Evolutionary conservation across 116 monocot genomes (phyloP).

Genomic region (Trichopus zeylanicus): DNA sequence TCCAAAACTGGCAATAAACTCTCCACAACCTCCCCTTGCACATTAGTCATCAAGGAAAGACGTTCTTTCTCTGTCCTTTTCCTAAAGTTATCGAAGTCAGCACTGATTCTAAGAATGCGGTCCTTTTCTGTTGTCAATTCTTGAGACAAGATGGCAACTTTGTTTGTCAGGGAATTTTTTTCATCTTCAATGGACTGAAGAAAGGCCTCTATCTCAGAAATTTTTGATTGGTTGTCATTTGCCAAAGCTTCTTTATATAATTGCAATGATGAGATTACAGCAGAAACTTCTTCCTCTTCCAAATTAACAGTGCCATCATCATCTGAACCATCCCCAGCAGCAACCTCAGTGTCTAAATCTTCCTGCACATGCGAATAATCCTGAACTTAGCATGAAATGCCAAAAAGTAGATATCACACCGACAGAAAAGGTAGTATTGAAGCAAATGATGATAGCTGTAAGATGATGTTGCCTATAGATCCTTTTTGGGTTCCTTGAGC

Average conservation of each 20-base stretch:
- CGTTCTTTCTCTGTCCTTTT: slow-evolving; percentile 46
- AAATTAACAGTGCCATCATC: slow-evolving; percentile 4
- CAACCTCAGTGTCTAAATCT: background rate
- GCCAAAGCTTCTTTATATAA: slow-evolving; percentile 43
- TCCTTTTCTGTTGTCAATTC: slow-evolving; percentile 32
- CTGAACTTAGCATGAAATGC: too few relatives aligned
- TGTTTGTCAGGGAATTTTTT: slow-evolving; percentile 25
- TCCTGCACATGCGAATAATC: slow-evolving; percentile 2
- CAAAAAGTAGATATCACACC: too few relatives aligned
- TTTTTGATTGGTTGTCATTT: slow-evolving; percentile 25
- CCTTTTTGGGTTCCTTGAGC: too few relatives aligned
- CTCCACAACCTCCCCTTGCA: slow-evolving; percentile 45
- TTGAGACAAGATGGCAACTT: slow-evolving; percentile 15
- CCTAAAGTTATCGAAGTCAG: slow-evolving; percentile 53
- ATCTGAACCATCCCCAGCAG: slow-evolving; percentile 6
- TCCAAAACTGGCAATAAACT: slow-evolving; percentile 50
- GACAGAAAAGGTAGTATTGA: too few relatives aligned
- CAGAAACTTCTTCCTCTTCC: slow-evolving; percentile 27
- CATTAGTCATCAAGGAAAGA: slow-evolving; percentile 41
- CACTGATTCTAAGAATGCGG: slow-evolving; percentile 45
- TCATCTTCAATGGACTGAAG: slow-evolving; percentile 29
- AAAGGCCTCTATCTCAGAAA: slow-evolving; percentile 41
- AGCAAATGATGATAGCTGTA: too few relatives aligned
- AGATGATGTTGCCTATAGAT: too few relatives aligned
- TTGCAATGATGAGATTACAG: slow-evolving; percentile 14